Evolutionary conservation across 2,329 filamentous ascomycete genomes (phyloP), one percentile per base, ranked within the genome.

Genomic region (Talaromyces islandicus): DNA sequence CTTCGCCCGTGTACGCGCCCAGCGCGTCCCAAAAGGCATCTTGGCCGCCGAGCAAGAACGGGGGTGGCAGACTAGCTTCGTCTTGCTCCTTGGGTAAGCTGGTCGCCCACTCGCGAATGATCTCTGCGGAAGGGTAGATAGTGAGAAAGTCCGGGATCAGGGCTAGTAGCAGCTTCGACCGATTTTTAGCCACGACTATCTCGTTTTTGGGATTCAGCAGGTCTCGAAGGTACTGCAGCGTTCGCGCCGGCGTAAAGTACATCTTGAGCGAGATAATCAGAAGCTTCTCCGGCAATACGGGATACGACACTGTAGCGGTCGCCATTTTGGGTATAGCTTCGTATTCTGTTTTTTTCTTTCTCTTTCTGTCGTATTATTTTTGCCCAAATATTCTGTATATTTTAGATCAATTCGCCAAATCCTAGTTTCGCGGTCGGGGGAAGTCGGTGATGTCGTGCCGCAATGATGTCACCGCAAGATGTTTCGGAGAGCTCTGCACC

Each of bases 91-190:
- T 80, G 11, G 50, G 60, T 9, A 67, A 62, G 12, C 64, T 64
- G 30, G 64, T 64, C 54, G 71, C 66, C 63, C 70, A 74, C 19
- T 73, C 60, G 53, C 67, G 66, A 43, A 79, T 66, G 38, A 77
- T 73, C 53, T 77, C 69, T 4, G 75, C 69, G 63, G 75, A 78
- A 7, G 77, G 75, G 65, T 76, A 75, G 60, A 93, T 78, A 12
- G 88, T 85, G 57, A 93, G 74, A 70, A 91, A 90, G 75, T 93
- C 89, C 1, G 90, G 90, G 65, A 92, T 86, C 66, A 93, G 77
- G 73, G 92, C 92, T 66, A 93, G 80, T 72, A 91, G 87, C 62
- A 90, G 74, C 56, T 83, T 77, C 30, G 81, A 74, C 14, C 77
- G 71, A 56, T 78, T 71, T 30, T 75, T 70, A 21, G 77, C 68